Conservation (phyloP, 805 yeast species). For the Sugiyamaella chiloensis region DNA sequence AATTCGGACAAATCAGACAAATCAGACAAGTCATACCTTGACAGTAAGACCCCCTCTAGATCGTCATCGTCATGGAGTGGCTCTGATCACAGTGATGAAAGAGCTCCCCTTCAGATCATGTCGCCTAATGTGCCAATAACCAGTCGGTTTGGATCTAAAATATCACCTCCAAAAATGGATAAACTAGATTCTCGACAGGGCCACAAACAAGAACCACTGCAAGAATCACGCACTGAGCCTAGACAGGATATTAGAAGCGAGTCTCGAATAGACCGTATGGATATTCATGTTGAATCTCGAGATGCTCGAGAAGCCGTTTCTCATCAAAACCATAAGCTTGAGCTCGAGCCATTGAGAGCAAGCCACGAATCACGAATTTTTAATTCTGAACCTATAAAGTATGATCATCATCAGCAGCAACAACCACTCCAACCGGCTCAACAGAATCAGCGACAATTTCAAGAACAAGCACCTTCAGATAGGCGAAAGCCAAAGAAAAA, state of each 20-base stretch:
- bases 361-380: too few species aligned
- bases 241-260: background rate
- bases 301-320: background rate
- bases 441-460: background rate
- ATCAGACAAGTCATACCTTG: conserved; percentile 3
- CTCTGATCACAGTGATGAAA: background rate
- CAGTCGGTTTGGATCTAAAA: conserved; percentile 8
- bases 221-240: background rate
- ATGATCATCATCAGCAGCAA: background rate
- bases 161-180: conserved; percentile 21
- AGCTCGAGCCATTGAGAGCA: background rate
- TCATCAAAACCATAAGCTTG: background rate
- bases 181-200: conserved; percentile 10
- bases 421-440: conserved; percentile 3
- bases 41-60: conserved; percentile 11
- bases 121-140: conserved; percentile 7
- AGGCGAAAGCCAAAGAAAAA: conserved; percentile 25
- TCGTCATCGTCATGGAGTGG: conserved; percentile 1
- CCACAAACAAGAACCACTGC: background rate
- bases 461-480: background rate
- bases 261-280: background rate
- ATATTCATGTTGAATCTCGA: background rate
- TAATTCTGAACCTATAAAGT: conserved; percentile 2
- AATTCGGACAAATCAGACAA: too few species aligned
- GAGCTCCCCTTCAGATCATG: background rate